Percentiles rank a stretch among this genome's conserved stretches.
Evolutionary conservation across 768 basidiomycete species (phyloP).

Genomic region (Trametes cinnabarina): DNA sequence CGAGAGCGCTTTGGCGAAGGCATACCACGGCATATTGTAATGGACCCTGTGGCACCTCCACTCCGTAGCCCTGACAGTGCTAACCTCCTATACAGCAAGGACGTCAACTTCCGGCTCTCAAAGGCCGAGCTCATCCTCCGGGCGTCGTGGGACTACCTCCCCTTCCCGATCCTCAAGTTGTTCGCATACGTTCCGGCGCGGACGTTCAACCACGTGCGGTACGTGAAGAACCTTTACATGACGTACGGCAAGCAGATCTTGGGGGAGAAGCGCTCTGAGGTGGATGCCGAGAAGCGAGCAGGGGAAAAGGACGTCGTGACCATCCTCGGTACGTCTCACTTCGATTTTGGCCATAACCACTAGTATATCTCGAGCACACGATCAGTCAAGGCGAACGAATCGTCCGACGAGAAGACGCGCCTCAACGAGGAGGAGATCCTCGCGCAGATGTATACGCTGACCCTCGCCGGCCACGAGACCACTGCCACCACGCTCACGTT

Average conservation of each 20-base stretch:
- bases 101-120: constrained; percentile 5
- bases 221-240: constrained; percentile 4
- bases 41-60: no score
- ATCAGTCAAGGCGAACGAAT: constrained; percentile 22
- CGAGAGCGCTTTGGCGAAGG: constrained; percentile 9
- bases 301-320: constrained; percentile 23
- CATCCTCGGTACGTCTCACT: constrained; percentile 12
- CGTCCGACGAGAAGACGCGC: constrained; percentile 10
- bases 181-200: constrained; percentile 16
- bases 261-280: constrained; percentile 1
- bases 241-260: constrained; percentile 7
- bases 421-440: constrained; percentile 18
- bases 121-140: constrained; percentile 13
- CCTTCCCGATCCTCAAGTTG: constrained; percentile 8
- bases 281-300: constrained; percentile 2
- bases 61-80: no score
- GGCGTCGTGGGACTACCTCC: constrained; percentile 22
- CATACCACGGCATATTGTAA: constrained; percentile 21
- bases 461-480: constrained; percentile 18
- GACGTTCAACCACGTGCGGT: constrained; percentile 4
- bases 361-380: no score
- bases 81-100: constrained; percentile 1
- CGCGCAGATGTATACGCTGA: constrained; percentile 20
- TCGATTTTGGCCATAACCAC: no score
- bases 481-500: constrained; percentile 14